Percentiles rank a stretch among this genome's conserved stretches.
These are phyloP conservation scores for Quercus suber DNA, from an alignment of 306 rosid genomes.

Conservation along the genomic window DNA sequence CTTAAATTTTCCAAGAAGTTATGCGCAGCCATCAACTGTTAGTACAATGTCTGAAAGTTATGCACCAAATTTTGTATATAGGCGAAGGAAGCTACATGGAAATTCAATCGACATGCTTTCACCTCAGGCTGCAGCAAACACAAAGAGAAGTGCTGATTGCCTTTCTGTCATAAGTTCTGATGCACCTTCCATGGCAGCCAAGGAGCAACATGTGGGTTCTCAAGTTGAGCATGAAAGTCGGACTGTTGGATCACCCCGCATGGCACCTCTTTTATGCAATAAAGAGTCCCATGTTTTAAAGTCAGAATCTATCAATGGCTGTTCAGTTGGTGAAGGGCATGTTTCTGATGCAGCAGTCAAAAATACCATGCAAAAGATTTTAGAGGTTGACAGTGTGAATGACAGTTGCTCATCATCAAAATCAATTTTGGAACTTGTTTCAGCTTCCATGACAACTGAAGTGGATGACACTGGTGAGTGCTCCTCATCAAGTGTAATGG, in stretches of 20 bases:
- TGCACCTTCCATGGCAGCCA: slow-evolving; percentile 38
- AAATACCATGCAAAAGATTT: slow-evolving; percentile 32
- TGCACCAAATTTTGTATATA: slow-evolving; percentile 53
- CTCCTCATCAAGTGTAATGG: slow-evolving; percentile 71
- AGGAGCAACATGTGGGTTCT: slow-evolving; percentile 41
- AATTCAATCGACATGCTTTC: slow-evolving; percentile 26
- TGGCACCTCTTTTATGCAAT: slow-evolving; percentile 25
- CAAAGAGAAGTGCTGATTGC: slow-evolving; percentile 42
- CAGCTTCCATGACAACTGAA: slow-evolving; percentile 48
- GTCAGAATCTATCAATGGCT: slow-evolving; percentile 16
- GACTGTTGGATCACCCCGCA: slow-evolving; percentile 25
- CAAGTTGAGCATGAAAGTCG: slow-evolving; percentile 38
- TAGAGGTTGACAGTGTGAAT: slow-evolving; percentile 62
- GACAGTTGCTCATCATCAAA: slow-evolving; percentile 94
- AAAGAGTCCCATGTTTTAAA: slow-evolving; percentile 19
- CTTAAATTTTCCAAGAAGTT: slow-evolving; percentile 37
- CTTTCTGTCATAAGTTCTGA: slow-evolving; percentile 48
- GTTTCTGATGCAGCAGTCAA: slow-evolving; percentile 35
- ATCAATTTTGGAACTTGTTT: slow-evolving; percentile 62
- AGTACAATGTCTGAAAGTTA: slow-evolving; percentile 51
- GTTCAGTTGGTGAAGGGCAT: slow-evolving; percentile 16
- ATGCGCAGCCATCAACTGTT: slow-evolving; percentile 47
- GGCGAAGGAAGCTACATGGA: slow-evolving; percentile 56
- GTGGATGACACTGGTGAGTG: slow-evolving; percentile 75
- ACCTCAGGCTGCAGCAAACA: slow-evolving; percentile 26